Evolutionary conservation across 2,329 filamentous ascomycete genomes (phyloP).

Genomic region (Metarhizium sp.): DNA sequence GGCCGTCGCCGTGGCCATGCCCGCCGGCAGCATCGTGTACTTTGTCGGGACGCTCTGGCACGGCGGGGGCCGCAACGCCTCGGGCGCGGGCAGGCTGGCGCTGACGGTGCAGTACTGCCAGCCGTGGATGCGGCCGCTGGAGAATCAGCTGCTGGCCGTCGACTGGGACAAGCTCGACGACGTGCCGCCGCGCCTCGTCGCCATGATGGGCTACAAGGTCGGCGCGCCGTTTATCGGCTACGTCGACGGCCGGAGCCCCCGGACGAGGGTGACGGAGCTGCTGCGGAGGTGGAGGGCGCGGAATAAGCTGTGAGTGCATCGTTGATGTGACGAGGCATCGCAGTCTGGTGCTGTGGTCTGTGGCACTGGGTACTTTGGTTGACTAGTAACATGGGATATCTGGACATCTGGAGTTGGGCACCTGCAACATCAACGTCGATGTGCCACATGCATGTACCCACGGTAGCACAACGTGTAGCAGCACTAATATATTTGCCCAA

Average conservation of each 20-base stretch:
- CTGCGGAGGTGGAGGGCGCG: conserved; percentile 6
- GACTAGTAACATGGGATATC: too few species aligned
- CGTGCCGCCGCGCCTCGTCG: conserved; percentile 14
- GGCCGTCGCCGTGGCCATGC: conserved; percentile 22
- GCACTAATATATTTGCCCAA: too few species aligned
- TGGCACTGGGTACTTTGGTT: too few species aligned
- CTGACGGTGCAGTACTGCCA: conserved; percentile 31
- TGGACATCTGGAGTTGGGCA: too few species aligned
- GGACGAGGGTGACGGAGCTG: conserved; percentile 9
- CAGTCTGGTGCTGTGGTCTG: too few species aligned
- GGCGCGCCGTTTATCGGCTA: conserved; percentile 14
- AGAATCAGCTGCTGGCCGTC: conserved; percentile 26
- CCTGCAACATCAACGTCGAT: too few species aligned
- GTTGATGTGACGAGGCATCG: neutral
- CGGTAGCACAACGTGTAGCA: too few species aligned
- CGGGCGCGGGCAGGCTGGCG: conserved; percentile 19
- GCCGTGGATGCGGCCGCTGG: conserved; percentile 27
- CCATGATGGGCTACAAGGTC: conserved; percentile 16
- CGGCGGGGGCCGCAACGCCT: conserved; percentile 25
- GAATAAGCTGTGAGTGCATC: neutral
- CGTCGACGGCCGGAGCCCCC: conserved; percentile 13
- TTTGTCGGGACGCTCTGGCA: conserved; percentile 27
- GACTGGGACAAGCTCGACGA: conserved; percentile 15
- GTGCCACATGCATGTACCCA: too few species aligned
- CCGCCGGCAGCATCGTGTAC: conserved; percentile 25